Evolutionary conservation across 306 rosid genomes (phyloP), one percentile per base, ranked within the genome.

Genomic region (Quercus suber): DNA sequence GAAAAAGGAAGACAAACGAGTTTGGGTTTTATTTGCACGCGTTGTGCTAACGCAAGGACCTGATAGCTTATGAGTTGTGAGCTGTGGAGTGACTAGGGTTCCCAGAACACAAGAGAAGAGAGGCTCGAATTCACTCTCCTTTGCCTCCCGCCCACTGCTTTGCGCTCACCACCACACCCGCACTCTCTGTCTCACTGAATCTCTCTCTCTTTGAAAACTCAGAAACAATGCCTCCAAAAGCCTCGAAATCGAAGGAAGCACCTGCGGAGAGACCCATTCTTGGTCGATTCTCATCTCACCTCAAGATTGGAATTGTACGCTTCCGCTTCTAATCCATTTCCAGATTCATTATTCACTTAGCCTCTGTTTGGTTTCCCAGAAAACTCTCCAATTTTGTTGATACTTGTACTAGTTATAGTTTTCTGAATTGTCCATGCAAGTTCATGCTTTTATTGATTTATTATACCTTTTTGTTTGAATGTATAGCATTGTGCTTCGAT

Each of bases 271-370:
- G 92, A 51, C 73, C 86, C 41, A 86, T 88, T 72, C 92, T 88
- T 12, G 89, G 92, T 73, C 88, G 92, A 71, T 84, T 86, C 78
- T 88, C 92, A 6, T 86, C 92, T 69, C 92, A 86, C 76, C 86
- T 88, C 55, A 86, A 88, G 80, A 88, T 88, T 81, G 92, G 92
- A 60, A 88, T 88, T 23, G 89, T 88, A 81, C 27, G 72, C 61
- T 56, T 61, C 52, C 21, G 2, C 5, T 59, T 28, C n/a, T 17
- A 64, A 15, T 41, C 7, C 28, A 15, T 68, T 73, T 21, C 56
- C 73, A 13, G 20, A 19, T 13, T 64, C 7, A 30, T 57, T 79
- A 0, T 51, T 56, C 30, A 14, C 20, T 33, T 45, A 31, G 6
- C 12, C 12, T 19, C 31, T 25, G 72, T 55, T 49, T 41, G 56